phyloP scores from a whole-genome alignment of 129 eudicot genomes.

The Oenanthe sinensis region DNA sequence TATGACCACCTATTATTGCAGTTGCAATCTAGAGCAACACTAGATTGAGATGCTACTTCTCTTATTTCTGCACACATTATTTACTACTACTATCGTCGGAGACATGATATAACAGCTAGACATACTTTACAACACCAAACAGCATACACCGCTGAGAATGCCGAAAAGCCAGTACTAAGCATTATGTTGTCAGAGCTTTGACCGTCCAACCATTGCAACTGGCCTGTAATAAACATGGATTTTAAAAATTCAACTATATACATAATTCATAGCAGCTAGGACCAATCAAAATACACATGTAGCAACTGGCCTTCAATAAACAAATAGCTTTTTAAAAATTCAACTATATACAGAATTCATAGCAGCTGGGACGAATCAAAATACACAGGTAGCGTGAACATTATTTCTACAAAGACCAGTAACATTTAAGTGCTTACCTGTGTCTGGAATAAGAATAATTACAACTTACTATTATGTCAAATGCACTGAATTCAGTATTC shows the following conservation, averaged over 20 bases:
- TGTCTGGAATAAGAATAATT: too few species aligned
- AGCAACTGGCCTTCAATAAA: constrained; percentile 22
- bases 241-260: background rate
- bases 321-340: constrained; percentile 6
- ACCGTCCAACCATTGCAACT: constrained; percentile 29
- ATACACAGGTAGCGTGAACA: background rate
- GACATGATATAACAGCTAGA: background rate
- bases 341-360: background rate
- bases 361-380: background rate
- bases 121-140: background rate
- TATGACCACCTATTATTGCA: background rate
- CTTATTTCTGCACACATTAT: background rate
- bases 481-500: background rate
- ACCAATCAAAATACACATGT: background rate
- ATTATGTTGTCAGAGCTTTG: constrained; percentile 30
- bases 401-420: background rate
- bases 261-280: background rate
- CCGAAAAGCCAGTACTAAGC: background rate
- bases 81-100: background rate
- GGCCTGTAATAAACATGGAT: constrained; percentile 37
- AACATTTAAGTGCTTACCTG: background rate
- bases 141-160: background rate
- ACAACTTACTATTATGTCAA: background rate
- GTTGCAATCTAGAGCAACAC: background rate
- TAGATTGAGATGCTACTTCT: background rate